Percentiles rank a stretch among this genome's conserved stretches.
Evolutionary conservation across 495 filamentous ascomycete species (phyloP).

Genomic region (Pseudoneurospora amorphoporcata): DNA sequence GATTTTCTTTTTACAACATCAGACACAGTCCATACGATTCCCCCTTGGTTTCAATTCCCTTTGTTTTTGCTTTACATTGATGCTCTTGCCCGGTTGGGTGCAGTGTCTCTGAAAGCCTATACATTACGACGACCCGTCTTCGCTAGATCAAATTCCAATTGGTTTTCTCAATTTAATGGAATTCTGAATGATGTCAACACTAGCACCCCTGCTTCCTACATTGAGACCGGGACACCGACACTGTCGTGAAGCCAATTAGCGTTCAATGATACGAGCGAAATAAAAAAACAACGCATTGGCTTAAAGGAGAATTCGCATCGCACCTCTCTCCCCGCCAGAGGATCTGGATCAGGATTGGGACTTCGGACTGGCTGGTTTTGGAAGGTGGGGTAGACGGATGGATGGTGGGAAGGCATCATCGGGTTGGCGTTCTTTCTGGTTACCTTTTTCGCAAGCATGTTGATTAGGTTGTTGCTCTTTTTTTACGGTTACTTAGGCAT

Average conservation of each 20-base stretch:
- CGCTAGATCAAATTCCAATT: background rate
- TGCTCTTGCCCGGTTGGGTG: background rate
- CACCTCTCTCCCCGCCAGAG: background rate
- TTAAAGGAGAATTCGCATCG: background rate
- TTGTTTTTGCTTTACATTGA: background rate
- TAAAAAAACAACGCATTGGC: background rate
- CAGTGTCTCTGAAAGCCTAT: background rate
- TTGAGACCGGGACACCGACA: background rate
- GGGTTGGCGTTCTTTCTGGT: background rate
- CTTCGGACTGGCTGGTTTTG: background rate
- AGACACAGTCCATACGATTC: background rate
- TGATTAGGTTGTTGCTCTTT: background rate
- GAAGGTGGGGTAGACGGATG: background rate
- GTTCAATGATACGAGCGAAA: background rate
- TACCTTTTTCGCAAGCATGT: background rate
- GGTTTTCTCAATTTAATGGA: background rate
- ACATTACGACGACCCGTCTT: background rate
- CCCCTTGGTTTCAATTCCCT: background rate
- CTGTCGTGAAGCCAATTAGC: background rate
- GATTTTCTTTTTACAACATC: background rate
- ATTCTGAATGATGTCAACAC: background rate
- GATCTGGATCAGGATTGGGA: background rate
- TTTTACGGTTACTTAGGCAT: background rate
- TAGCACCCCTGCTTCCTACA: background rate
- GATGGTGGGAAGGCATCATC: background rate